A percentile compares a stretch with the other conserved stretches of the same genome.
phyloP scores from a whole-genome alignment of 768 basidiomycete genomes.

The Trichaptum fuscoviolaceum region DNA sequence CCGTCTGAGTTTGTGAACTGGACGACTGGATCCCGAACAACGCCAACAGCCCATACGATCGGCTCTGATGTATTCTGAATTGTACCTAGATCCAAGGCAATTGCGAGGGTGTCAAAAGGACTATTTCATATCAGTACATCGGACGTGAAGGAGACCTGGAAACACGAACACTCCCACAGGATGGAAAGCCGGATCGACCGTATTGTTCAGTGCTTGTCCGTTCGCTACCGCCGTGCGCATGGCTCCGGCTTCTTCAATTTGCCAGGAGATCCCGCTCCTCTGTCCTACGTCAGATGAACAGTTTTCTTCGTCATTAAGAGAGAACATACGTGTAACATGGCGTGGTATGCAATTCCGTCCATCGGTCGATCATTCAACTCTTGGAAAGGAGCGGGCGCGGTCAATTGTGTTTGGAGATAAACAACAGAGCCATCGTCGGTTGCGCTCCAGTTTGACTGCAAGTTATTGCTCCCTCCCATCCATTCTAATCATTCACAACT shows the following conservation, averaged over 20 bases:
- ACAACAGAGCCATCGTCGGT: slow-evolving; percentile 1
- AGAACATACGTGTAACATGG: not conserved
- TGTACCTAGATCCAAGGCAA: slow-evolving; percentile 10
- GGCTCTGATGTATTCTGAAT: slow-evolving; percentile 6
- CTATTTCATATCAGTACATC: not conserved
- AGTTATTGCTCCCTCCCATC: not conserved
- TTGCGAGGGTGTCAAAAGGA: slow-evolving; percentile 6
- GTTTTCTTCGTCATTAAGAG: not conserved
- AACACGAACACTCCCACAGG: not conserved
- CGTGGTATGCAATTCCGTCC: slow-evolving; percentile 7
- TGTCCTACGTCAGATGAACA: not conserved
- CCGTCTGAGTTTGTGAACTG: slow-evolving; percentile 4
- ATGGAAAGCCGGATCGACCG: not conserved
- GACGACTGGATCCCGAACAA: slow-evolving; percentile 6
- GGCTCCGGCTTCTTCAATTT: not conserved
- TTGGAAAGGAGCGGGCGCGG: slow-evolving; percentile 1
- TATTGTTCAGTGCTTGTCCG: not conserved
- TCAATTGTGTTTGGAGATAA: slow-evolving; percentile 7
- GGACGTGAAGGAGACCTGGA: not conserved
- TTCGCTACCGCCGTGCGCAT: not conserved
- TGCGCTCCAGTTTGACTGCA: slow-evolving; percentile 7
- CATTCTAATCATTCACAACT: not conserved
- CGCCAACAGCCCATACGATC: slow-evolving; percentile 11
- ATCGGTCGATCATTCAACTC: slow-evolving; percentile 3
- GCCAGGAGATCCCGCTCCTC: not conserved